A percentile compares a stretch with the other conserved stretches of the same genome.
Conservation (phyloP, 2,329 filamentous ascomycete genomes). For the Penicillium sp. region DNA sequence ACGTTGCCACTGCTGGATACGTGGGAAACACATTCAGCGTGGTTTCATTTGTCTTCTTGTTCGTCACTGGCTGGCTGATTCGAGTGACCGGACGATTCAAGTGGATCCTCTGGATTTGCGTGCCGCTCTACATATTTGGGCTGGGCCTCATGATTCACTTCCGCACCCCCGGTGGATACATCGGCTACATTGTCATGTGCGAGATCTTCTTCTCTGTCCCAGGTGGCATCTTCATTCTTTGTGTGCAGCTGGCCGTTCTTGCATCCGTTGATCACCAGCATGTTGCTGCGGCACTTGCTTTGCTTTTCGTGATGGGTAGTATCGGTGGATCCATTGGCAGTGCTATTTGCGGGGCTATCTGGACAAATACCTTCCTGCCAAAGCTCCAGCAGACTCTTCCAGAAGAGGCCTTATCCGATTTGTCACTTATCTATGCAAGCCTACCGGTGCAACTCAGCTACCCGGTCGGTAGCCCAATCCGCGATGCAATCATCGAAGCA, state of each 20-base stretch:
- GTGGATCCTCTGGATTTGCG: conserved; percentile 52
- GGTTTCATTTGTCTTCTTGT: conserved; percentile 56
- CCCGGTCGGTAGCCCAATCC: conserved; percentile 48
- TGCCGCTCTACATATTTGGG: conserved; percentile 55
- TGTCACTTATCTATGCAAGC: conserved; percentile 48
- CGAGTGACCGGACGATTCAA: conserved; percentile 55
- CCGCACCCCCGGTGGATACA: conserved; percentile 45
- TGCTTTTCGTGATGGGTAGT: conserved; percentile 56
- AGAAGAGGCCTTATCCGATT: conserved; percentile 19
- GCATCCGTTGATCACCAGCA: conserved; percentile 56
- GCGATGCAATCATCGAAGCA: conserved; percentile 59
- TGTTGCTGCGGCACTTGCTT: conserved; percentile 55
- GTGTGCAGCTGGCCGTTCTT: conserved; percentile 57
- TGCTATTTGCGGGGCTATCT: conserved; percentile 60
- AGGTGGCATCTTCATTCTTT: conserved; percentile 55
- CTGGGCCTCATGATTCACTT: conserved; percentile 60
- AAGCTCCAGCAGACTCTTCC: conserved; percentile 51
- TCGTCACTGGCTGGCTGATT: conserved; percentile 55
- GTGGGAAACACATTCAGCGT: conserved; percentile 53
- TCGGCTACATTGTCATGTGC: conserved; percentile 58
- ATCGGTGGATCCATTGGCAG: conserved; percentile 57
- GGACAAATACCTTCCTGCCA: conserved; percentile 57
- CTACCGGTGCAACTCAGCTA: conserved; percentile 46
- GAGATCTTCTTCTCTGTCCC: conserved; percentile 59
- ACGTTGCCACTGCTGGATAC: conserved; percentile 31